phyloP scores from a whole-genome alignment of 1,284 basidiomycete species.

The Ustilago sp. region DNA sequence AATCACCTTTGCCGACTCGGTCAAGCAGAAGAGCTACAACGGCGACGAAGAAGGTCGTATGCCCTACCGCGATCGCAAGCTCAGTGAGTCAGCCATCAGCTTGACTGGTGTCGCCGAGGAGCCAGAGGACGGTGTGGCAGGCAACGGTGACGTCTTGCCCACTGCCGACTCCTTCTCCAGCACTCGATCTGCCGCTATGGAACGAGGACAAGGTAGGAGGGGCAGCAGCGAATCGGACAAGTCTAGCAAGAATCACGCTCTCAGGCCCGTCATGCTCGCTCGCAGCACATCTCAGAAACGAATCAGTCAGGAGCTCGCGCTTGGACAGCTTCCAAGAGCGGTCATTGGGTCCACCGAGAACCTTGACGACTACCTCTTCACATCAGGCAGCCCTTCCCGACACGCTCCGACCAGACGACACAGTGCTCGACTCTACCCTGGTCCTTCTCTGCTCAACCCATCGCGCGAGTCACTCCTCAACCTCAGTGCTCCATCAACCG shows the following conservation, averaged over 20 bases:
- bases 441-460: conserved; percentile 58
- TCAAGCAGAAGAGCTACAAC: conserved; percentile 41
- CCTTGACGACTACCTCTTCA: conserved; percentile 48
- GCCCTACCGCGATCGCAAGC: conserved; percentile 61
- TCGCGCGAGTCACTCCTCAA: conserved; percentile 50
- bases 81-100: conserved; percentile 62
- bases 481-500: conserved; percentile 15
- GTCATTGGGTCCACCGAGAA: conserved; percentile 50
- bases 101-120: conserved; percentile 61
- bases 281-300: conserved; percentile 55
- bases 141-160: conserved; percentile 16
- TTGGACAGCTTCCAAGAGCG: conserved; percentile 46
- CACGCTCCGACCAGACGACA: conserved; percentile 53
- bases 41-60: conserved; percentile 51
- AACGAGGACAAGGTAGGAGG: conserved; percentile 23
- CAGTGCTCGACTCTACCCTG: conserved; percentile 53
- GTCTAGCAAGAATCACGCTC: conserved; percentile 21
- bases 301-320: conserved; percentile 58
- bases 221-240: conserved; percentile 55
- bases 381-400: conserved; percentile 45
- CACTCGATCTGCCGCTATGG: conserved; percentile 14
- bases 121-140: conserved; percentile 35
- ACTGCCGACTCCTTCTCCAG: conserved; percentile 23
- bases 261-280: conserved; percentile 36
- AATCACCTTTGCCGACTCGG: conserved; percentile 58